A percentile compares a stretch with the other conserved stretches of the same genome.
Evolutionary conservation across 2,329 filamentous ascomycete genomes (phyloP).

Genomic region (Fusarium marasasianum): DNA sequence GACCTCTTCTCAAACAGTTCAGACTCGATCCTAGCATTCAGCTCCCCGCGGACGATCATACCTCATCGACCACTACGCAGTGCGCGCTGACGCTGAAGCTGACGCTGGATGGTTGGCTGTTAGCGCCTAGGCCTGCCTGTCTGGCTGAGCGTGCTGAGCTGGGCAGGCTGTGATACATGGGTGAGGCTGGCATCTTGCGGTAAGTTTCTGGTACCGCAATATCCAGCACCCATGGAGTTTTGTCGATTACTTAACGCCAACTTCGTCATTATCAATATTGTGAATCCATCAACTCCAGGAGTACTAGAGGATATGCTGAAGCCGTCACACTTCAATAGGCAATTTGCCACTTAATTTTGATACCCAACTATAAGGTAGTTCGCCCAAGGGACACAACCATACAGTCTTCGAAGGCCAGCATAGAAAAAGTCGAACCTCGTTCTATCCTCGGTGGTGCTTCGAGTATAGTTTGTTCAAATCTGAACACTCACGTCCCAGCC

Average conservation of each 20-base stretch:
- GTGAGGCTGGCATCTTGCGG: slow-evolving; percentile 8
- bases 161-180: neutral
- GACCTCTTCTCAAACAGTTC: slow-evolving; percentile 7
- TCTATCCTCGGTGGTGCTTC: slow-evolving; percentile 2
- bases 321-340: neutral
- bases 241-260: neutral
- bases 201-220: slow-evolving; percentile 14
- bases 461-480: neutral
- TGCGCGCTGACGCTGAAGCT: slow-evolving; percentile 38
- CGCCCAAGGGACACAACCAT: neutral
- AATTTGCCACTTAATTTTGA: neutral
- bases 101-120: slow-evolving; percentile 24
- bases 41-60: slow-evolving; percentile 21
- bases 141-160: slow-evolving; percentile 9
- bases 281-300: neutral
- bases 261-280: slow-evolving; percentile 1
- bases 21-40: slow-evolving; percentile 15
- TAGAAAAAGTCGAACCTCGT: neutral
- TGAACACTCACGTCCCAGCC: neutral
- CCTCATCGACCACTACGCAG: slow-evolving; percentile 19
- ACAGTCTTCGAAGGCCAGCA: neutral
- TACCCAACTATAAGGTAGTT: neutral
- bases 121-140: slow-evolving; percentile 25
- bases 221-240: neutral
- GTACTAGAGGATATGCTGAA: neutral